Conservation (phyloP, 345 rosid species). For the Melastoma malabathricum region DNA sequence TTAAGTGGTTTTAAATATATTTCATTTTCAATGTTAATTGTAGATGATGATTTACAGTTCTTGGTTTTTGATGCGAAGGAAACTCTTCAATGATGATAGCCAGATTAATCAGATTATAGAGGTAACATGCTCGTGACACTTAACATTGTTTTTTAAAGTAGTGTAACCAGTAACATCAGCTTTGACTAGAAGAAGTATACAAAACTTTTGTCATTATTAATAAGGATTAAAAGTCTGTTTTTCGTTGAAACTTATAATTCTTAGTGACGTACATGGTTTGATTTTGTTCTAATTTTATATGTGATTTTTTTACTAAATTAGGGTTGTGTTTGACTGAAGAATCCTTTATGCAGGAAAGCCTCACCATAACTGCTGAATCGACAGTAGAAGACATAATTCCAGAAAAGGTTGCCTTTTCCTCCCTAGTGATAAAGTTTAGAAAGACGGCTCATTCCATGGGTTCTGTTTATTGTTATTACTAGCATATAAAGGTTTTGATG, state of each 20-base stretch:
- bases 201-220: too few species aligned
- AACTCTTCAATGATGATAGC: conserved; percentile 33
- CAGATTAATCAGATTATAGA: conserved; percentile 21
- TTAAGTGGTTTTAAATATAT: background rate
- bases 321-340: background rate
- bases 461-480: too few species aligned
- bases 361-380: conserved; percentile 16
- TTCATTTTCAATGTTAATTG: background rate
- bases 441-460: too few species aligned
- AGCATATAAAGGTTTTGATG: too few species aligned
- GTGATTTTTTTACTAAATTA: background rate
- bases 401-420: conserved; percentile 4
- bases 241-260: too few species aligned
- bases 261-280: too few species aligned
- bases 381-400: conserved; percentile 8
- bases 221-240: too few species aligned
- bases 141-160: too few species aligned
- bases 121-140: conserved; percentile 22
- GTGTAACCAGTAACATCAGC: too few species aligned
- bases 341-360: conserved; percentile 20
- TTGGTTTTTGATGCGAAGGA: conserved; percentile 29
- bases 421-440: background rate
- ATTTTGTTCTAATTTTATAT: background rate
- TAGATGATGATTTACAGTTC: background rate
- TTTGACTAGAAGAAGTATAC: too few species aligned